Evolutionary conservation across 2,329 filamentous ascomycete species (phyloP).

Genomic region (Penicillium concentricum): DNA sequence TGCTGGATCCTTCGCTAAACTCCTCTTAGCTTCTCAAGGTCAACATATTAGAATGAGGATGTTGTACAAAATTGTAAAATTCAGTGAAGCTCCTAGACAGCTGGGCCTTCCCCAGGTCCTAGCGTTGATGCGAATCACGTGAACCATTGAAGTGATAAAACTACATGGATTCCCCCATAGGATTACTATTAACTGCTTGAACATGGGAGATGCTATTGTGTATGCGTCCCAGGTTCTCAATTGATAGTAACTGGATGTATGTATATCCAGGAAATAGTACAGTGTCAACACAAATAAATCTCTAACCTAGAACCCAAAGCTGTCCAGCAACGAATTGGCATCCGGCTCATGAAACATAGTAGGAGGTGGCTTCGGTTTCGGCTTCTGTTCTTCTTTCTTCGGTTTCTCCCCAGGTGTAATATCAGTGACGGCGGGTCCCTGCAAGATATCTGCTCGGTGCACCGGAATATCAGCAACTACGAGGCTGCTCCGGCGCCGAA

Average conservation of each 20-base stretch:
- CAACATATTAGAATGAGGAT: background rate
- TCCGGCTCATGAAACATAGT: constrained; percentile 93
- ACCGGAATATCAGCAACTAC: constrained; percentile 69
- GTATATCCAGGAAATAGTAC: constrained; percentile 2
- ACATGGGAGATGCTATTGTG: background rate
- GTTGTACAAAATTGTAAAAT: background rate
- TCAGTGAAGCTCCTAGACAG: background rate
- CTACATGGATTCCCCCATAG: background rate
- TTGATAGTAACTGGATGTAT: background rate
- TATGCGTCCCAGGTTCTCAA: background rate
- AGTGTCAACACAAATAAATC: constrained; percentile 4
- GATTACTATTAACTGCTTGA: background rate
- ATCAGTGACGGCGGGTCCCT: constrained; percentile 37
- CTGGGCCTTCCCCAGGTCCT: background rate
- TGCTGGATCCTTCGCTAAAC: background rate
- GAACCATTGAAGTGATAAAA: background rate
- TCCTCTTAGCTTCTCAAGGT: background rate
- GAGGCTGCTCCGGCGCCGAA: constrained; percentile 71
- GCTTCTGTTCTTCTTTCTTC: constrained; percentile 35
- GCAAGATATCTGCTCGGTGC: constrained; percentile 41
- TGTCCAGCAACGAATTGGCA: constrained; percentile 81
- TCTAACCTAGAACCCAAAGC: constrained; percentile 76
- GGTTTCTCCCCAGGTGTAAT: constrained; percentile 19
- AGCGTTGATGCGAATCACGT: background rate
- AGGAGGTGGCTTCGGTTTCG: constrained; percentile 59